Conservation (phyloP, 169 alveolate species). For the Eimeria sp. region DNA sequence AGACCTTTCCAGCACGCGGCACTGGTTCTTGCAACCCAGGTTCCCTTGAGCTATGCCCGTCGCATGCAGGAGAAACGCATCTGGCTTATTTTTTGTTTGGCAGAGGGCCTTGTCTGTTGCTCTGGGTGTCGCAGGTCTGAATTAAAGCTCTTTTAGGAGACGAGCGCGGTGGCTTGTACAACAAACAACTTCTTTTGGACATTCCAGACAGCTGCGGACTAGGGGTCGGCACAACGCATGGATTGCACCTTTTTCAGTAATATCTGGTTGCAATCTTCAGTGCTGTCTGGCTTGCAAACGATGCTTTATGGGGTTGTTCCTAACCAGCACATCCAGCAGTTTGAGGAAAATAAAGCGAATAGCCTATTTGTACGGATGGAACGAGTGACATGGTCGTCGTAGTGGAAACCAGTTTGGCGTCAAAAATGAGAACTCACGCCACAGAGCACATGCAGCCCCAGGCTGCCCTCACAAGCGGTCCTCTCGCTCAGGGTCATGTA, state of each 20-base stretch:
- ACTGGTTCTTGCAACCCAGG: not conserved
- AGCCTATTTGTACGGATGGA: constrained; percentile 36
- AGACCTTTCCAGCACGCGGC: not conserved
- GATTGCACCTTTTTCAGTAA: constrained; percentile 11
- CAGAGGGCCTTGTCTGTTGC: not conserved
- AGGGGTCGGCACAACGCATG: not conserved
- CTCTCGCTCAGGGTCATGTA: constrained; percentile 19
- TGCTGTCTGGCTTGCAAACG: constrained; percentile 36
- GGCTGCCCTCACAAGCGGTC: constrained; percentile 25
- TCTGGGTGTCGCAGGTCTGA: constrained; percentile 30
- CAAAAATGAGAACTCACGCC: constrained; percentile 33
- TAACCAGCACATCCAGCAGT: not conserved
- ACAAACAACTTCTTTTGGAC: not conserved
- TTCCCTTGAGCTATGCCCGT: not conserved
- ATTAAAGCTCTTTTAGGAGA: not conserved
- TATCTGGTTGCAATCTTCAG: constrained; percentile 16
- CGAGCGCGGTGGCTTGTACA: not conserved
- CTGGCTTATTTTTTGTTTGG: not conserved
- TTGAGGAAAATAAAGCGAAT: not conserved
- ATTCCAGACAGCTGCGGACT: not conserved
- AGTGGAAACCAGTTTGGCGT: constrained; percentile 15
- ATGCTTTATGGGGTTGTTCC: constrained; percentile 11
- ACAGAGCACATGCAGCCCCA: constrained; percentile 67
- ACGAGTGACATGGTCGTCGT: constrained; percentile 28
- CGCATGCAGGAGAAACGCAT: not conserved